Evolutionary conservation across 148 eudicot genomes (phyloP).

Genomic region (Limonium bicolor): DNA sequence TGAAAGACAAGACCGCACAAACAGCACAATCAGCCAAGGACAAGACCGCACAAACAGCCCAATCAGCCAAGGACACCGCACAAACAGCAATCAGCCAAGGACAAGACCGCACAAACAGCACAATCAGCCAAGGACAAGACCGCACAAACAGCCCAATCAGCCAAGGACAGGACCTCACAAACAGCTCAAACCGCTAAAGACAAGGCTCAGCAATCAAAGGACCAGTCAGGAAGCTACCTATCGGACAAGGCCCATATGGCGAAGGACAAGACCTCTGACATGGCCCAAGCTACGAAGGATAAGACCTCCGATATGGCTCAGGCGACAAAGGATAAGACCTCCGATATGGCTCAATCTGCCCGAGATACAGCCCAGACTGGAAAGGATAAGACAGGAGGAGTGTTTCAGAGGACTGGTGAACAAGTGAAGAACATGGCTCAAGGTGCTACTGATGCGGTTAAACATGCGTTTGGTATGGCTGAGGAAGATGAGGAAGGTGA

Average conservation of each 20-base stretch:
- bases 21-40: constrained; percentile 25
- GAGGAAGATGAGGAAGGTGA: constrained; percentile 7
- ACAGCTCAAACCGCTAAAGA: constrained; percentile 17
- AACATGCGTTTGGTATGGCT: constrained; percentile 49
- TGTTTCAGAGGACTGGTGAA: constrained; percentile 45
- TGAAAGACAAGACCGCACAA: constrained; percentile 31
- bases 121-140: constrained; percentile 30
- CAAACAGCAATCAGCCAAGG: constrained; percentile 27
- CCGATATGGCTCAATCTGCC: constrained; percentile 24
- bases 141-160: constrained; percentile 16
- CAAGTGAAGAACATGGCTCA: constrained; percentile 50
- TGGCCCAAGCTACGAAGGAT: constrained; percentile 17
- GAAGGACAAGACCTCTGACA: constrained; percentile 17
- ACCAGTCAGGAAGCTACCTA: constrained; percentile 5
- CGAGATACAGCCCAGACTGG: constrained; percentile 44
- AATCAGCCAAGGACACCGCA: constrained; percentile 36
- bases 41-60: constrained; percentile 16
- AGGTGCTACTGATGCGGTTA: constrained; percentile 55
- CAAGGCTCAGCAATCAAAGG: constrained; percentile 6
- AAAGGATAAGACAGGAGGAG: constrained; percentile 44
- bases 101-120: constrained; percentile 20
- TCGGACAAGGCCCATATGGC: constrained; percentile 17
- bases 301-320: constrained; percentile 20
- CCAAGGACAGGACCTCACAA: constrained; percentile 15
- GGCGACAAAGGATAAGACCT: constrained; percentile 35